These are phyloP conservation scores for Diphasiastrum complanatum DNA, from an alignment of 83 land plant genomes.

Conservation along the genomic window DNA sequence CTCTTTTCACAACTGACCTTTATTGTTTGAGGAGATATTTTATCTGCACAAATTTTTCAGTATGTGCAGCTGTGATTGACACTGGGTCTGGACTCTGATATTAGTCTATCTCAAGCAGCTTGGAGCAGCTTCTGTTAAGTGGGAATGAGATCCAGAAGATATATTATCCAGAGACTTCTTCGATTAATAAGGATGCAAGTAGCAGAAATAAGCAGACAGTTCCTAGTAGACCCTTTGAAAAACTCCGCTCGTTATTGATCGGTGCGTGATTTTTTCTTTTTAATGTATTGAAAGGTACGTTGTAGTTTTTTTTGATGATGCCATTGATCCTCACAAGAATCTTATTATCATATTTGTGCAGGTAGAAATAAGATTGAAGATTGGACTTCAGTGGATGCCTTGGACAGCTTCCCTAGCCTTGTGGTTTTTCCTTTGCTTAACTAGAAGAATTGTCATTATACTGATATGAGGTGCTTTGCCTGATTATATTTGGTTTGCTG, in stretches of 20 bases:
- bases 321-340: neutral
- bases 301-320: too few relatives aligned
- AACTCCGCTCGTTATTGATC: too few relatives aligned
- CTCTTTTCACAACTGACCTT: neutral
- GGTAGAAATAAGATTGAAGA: conserved; percentile 71
- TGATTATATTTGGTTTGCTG: too few relatives aligned
- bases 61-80: neutral
- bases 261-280: too few relatives aligned
- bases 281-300: too few relatives aligned
- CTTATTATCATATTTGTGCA: conserved; percentile 18
- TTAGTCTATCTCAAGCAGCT: conserved; percentile 37
- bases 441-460: neutral
- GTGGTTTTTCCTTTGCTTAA: conserved; percentile 33
- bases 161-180: conserved; percentile 47
- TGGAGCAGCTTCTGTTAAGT: conserved; percentile 77
- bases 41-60: neutral
- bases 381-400: conserved; percentile 61
- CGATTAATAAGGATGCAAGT: too few relatives aligned
- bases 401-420: conserved; percentile 66
- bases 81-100: neutral
- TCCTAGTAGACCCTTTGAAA: too few relatives aligned
- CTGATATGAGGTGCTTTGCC: neutral
- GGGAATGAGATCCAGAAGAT: conserved; percentile 50
- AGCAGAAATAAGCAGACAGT: too few relatives aligned
- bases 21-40: neutral